phyloP scores from a whole-genome alignment of 306 rosid species.

The Canavalia ensiformis region DNA sequence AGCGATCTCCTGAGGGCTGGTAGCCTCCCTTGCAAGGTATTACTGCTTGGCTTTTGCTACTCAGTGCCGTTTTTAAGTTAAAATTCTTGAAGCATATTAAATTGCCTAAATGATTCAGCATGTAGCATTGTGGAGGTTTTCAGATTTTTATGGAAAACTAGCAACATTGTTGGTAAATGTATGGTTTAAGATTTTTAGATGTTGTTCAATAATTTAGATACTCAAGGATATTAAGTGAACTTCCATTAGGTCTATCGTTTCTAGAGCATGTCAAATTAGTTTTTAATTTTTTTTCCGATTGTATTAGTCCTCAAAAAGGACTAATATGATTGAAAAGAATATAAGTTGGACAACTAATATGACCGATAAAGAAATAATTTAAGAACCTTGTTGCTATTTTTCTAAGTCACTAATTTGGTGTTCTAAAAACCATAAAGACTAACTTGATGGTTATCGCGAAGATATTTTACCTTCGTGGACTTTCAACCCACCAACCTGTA shows the following conservation, averaged over 20 bases:
- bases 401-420: too few relatives aligned
- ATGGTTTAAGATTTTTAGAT: conserved; percentile 10
- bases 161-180: neutral
- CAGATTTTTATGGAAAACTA: conserved; percentile 7
- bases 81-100: conserved; percentile 7
- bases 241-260: too few relatives aligned
- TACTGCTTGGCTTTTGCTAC: conserved; percentile 33
- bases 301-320: too few relatives aligned
- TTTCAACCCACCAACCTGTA: neutral
- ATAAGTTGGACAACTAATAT: too few relatives aligned
- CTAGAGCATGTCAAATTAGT: too few relatives aligned
- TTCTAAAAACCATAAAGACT: too few relatives aligned
- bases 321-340: too few relatives aligned
- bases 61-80: neutral
- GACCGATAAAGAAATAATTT: too few relatives aligned
- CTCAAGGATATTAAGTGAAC: neutral
- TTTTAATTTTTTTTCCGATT: too few relatives aligned
- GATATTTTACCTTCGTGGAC: neutral
- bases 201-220: neutral
- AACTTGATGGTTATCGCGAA: too few relatives aligned
- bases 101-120: neutral
- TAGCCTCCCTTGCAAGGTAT: conserved; percentile 93
- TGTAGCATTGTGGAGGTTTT: conserved; percentile 13
- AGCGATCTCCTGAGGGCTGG: conserved; percentile 70
- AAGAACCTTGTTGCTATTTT: too few relatives aligned